phyloP scores from a whole-genome alignment of 2,329 filamentous ascomycete species.

The Colletotrichum sojae region DNA sequence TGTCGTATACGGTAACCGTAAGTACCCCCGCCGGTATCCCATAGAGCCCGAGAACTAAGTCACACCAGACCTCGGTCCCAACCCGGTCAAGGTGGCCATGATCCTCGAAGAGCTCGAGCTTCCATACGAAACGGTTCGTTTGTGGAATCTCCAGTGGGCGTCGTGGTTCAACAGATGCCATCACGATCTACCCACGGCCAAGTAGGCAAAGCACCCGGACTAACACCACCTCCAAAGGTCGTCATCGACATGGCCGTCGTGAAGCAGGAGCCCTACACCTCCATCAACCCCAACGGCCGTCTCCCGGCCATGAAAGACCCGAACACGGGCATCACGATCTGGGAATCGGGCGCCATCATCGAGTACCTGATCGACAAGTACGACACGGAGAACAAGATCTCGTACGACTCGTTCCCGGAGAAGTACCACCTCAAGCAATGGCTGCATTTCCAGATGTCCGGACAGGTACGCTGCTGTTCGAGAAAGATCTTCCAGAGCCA shows the following conservation, averaged over 20 bases:
- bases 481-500: too few relatives aligned
- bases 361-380: conserved; percentile 50
- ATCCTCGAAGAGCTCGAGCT: conserved; percentile 54
- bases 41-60: too few relatives aligned
- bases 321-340: conserved; percentile 51
- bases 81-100: conserved; percentile 51
- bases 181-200: too few relatives aligned
- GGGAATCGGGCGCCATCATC: conserved; percentile 48
- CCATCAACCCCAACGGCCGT: conserved; percentile 54
- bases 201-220: not conserved
- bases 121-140: conserved; percentile 48
- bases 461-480: conserved; percentile 22
- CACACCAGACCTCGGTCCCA: conserved; percentile 43
- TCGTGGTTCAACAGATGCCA: too few relatives aligned
- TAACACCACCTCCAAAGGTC: not conserved
- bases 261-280: conserved; percentile 45
- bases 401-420: conserved; percentile 44
- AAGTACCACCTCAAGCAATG: conserved; percentile 44
- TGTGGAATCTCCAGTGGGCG: not conserved
- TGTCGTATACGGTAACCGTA: conserved; percentile 24
- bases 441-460: conserved; percentile 30
- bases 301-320: conserved; percentile 53
- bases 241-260: conserved; percentile 44
- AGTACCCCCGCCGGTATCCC: too few relatives aligned
- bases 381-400: conserved; percentile 47